These are phyloP conservation scores for Primulina huaijiensis DNA, from an alignment of 257 asterid species.

Conservation along the genomic window DNA sequence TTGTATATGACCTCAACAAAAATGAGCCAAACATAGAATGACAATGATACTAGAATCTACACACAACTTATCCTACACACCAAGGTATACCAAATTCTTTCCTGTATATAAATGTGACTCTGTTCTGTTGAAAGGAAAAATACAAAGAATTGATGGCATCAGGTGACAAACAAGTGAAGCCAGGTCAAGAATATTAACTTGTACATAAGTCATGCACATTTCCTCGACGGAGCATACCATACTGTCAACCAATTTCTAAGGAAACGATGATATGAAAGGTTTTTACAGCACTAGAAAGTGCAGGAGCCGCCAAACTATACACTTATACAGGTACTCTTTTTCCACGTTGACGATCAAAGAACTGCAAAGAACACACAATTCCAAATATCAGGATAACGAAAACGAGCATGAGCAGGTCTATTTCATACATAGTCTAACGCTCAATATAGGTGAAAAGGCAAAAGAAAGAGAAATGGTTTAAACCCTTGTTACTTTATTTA, in stretches of 20 bases:
- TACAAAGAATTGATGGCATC: background rate
- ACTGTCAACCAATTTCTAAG: background rate
- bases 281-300: background rate
- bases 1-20: too few species aligned
- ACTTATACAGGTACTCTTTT: conserved; percentile 48
- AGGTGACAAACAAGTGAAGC: background rate
- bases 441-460: background rate
- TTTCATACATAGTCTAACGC: too few species aligned
- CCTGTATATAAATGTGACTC: background rate
- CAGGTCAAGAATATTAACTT: background rate
- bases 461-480: too few species aligned
- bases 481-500: too few species aligned
- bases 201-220: background rate
- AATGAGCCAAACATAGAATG: too few species aligned
- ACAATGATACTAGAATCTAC: too few species aligned
- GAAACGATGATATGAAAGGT: background rate
- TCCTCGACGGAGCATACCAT: background rate
- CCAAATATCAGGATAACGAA: too few species aligned
- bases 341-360: conserved; percentile 41
- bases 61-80: too few species aligned
- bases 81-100: background rate
- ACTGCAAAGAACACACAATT: conserved; percentile 1
- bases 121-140: too few species aligned
- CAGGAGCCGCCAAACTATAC: background rate
- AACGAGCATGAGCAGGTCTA: too few species aligned